Percentiles rank a stretch among this genome's conserved stretches.
Evolutionary conservation across 441 rosid species (phyloP).

Genomic region (Viola pubescens): DNA sequence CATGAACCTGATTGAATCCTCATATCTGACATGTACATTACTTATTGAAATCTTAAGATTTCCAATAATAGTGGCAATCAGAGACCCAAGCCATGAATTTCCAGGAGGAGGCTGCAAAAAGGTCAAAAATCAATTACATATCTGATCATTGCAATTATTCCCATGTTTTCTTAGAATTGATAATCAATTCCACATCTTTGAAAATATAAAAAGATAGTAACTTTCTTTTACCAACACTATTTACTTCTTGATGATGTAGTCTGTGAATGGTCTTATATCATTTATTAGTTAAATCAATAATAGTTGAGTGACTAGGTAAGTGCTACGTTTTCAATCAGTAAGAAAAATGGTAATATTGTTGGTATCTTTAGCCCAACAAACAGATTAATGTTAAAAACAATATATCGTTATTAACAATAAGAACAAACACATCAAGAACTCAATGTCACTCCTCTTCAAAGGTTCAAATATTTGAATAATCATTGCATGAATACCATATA

Average conservation of each 20-base stretch:
- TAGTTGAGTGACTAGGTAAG: too few species aligned
- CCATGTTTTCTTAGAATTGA: constrained; percentile 3
- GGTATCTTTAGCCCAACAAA: too few species aligned
- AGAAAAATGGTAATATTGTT: too few species aligned
- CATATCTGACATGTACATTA: constrained; percentile 97
- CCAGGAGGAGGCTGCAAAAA: constrained; percentile 64
- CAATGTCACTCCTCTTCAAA: background rate
- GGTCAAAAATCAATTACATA: constrained; percentile 13
- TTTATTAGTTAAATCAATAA: too few species aligned
- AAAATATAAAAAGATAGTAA: background rate
- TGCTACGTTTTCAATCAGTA: too few species aligned
- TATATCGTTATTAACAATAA: too few species aligned
- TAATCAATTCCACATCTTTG: too few species aligned
- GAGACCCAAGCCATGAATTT: constrained; percentile 92
- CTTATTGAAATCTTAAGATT: constrained; percentile 92
- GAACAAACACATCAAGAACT: too few species aligned
- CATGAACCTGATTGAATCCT: constrained; percentile 80
- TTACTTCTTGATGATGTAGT: too few species aligned
- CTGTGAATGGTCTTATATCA: too few species aligned
- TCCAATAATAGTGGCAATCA: constrained; percentile 90
- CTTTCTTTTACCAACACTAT: background rate
- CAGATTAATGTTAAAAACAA: too few species aligned
- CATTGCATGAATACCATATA: background rate
- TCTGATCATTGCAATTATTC: constrained; percentile 3
- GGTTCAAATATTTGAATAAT: background rate